These are phyloP conservation scores for Chaetomium globosum DNA, from an alignment of 2,329 filamentous ascomycete species.

Conservation along the genomic window DNA sequence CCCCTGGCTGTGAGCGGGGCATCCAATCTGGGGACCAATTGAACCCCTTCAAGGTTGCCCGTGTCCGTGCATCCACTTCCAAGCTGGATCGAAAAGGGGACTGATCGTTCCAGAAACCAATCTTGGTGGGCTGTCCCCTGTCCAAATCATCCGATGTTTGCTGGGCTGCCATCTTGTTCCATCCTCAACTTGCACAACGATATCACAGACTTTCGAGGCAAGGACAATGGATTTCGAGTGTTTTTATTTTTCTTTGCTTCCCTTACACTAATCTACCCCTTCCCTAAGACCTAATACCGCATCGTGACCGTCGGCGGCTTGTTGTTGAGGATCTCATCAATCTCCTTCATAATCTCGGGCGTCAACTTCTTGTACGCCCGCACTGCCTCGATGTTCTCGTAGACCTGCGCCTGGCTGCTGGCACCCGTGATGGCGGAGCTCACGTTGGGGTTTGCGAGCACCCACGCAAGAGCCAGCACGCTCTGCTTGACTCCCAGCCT, in stretches of 20 bases:
- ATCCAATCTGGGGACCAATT: slow-evolving; percentile 20
- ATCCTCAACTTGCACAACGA: neutral
- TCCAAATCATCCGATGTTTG: slow-evolving; percentile 13
- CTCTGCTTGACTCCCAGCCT: slow-evolving; percentile 61
- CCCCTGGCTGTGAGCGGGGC: slow-evolving; percentile 23
- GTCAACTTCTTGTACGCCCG: slow-evolving; percentile 59
- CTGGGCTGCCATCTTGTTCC: neutral
- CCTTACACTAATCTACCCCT: neutral
- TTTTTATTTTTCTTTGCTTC: neutral
- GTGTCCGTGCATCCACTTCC: slow-evolving; percentile 14
- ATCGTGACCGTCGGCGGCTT: slow-evolving; percentile 53
- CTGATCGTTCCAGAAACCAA: slow-evolving; percentile 30
- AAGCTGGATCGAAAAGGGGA: slow-evolving; percentile 23
- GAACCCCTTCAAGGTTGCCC: neutral
- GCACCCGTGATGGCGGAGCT: slow-evolving; percentile 65
- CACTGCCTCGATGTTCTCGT: slow-evolving; percentile 61
- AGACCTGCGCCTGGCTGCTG: slow-evolving; percentile 60
- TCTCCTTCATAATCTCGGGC: slow-evolving; percentile 60
- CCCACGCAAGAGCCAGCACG: slow-evolving; percentile 63
- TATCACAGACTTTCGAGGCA: neutral
- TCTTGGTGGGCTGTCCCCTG: slow-evolving; percentile 26
- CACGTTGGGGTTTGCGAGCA: slow-evolving; percentile 63
- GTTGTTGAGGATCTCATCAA: slow-evolving; percentile 61
- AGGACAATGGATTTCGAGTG: neutral
- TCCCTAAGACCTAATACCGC: slow-evolving; percentile 41